phyloP scores from a whole-genome alignment of 176 grass and related monocot genomes.

The Phoenix roebelenii region DNA sequence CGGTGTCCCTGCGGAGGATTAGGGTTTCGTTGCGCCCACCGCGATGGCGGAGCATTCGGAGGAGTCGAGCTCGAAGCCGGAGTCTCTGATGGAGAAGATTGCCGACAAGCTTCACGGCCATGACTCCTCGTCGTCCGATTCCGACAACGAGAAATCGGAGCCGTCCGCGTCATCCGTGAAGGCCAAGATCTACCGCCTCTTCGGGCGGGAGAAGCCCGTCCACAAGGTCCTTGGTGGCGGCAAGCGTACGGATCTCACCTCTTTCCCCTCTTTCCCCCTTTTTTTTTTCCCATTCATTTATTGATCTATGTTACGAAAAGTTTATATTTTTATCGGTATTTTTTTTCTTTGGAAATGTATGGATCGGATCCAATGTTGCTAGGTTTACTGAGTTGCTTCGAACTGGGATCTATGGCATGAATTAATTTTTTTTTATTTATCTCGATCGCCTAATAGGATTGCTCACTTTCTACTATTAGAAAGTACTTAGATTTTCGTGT shows the following conservation, averaged over 20 bases:
- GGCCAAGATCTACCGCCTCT: constrained; percentile 33
- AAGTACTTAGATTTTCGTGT: not conserved
- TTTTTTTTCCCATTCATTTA: not conserved
- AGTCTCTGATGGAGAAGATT: constrained; percentile 34
- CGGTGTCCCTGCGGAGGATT: constrained; percentile 16
- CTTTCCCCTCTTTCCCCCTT: not conserved
- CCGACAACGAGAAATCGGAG: constrained; percentile 30
- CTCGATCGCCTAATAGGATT: not conserved
- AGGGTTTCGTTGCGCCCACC: constrained; percentile 4
- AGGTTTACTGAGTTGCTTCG: not conserved
- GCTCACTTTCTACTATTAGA: not conserved
- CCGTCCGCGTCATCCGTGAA: constrained; percentile 3
- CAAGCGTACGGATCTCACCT: constrained; percentile 46
- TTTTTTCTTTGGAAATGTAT: not conserved
- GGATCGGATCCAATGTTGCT: not conserved
- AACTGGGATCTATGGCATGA: not conserved
- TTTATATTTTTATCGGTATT: not conserved
- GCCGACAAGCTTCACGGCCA: constrained; percentile 29
- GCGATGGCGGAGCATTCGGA: constrained; percentile 31
- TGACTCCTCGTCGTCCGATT: constrained; percentile 12
- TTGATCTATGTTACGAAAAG: not conserved
- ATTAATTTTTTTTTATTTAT: not conserved
- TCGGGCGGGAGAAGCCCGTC: constrained; percentile 59
- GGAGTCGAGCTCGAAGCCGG: constrained; percentile 8
- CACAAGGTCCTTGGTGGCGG: constrained; percentile 70